Evolutionary conservation across 495 filamentous ascomycete genomes (phyloP), one percentile per base, ranked within the genome.

Genomic region (Penicillium canariense): DNA sequence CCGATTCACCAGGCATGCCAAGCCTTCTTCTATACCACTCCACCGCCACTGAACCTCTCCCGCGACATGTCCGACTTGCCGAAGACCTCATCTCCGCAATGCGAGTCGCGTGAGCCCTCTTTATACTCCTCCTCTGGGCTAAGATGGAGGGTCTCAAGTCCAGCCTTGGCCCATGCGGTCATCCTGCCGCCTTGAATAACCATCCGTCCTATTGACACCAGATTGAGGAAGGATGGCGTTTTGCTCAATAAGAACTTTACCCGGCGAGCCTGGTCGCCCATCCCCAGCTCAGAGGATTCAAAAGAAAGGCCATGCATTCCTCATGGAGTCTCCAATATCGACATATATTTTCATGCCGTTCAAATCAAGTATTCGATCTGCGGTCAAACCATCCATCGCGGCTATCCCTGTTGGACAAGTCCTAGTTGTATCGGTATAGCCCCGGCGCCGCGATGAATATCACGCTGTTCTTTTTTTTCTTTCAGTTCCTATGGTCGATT

Each of bases 391-490:
- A 17, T 42, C n/a, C n/a, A n/a, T 18, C 17, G 20, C 20, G 20
- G 38, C 25, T 10, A 25, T 42, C 25, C n/a, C 22, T 23, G 11
- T 12, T 42, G 38, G 20, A 23, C 11, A 25, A 42, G 18, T 42
- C 38, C 18, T 42, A 6, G n/a, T 42, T 42, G 39, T 48, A 44
- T 30, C 18, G 22, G 30, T 32, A 26, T 14, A 18, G 30, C 39
- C 22, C 48, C 47, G 48, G 39, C 46, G 34, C 40, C 44, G 23
- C 26, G 8, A 67, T 68, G 66, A 56, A 67, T 36, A 28, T 68
- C 44, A 26, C 59, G 0, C 45, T 31, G 12, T 52, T 65, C 4
- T 39, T 61, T 15, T 62, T 61, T 17, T 56, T 69, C 39, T 48
- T 67, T 40, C 42, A 64, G 27, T 12, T 51, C 12, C n/a, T 66